Conservation (phyloP, 768 basidiomycete species). For the Mycena epipterygia region DNA sequence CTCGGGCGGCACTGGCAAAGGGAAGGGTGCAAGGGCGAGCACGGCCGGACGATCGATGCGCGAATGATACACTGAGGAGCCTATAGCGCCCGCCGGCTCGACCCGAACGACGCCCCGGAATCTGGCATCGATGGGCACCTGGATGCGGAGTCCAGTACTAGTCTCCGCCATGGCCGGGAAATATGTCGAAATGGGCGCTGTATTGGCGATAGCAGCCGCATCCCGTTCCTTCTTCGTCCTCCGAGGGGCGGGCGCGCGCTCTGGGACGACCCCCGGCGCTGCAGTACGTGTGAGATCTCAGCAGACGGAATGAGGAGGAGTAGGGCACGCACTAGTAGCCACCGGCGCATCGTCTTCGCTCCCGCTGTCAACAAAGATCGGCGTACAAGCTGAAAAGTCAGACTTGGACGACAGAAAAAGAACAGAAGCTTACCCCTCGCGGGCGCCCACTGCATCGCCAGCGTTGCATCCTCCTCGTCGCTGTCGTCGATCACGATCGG, state of each 20-base stretch:
- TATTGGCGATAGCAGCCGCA: not conserved
- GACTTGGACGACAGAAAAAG: not conserved
- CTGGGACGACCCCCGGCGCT: too few species aligned
- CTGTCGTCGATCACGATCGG: too few species aligned
- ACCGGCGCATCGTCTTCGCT: not conserved
- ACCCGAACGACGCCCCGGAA: not conserved
- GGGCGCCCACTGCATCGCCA: too few species aligned
- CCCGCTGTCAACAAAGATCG: not conserved
- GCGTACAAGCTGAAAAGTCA: not conserved
- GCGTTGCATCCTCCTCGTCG: too few species aligned
- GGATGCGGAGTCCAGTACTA: too few species aligned
- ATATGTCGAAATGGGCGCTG: not conserved
- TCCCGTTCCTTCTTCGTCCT: not conserved
- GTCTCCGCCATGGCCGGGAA: not conserved
- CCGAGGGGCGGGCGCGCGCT: too few species aligned
- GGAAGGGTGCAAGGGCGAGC: not conserved
- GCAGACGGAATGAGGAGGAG: not conserved
- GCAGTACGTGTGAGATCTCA: too few species aligned
- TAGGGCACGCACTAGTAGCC: too few species aligned
- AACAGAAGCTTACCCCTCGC: not conserved
- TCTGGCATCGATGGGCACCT: not conserved
- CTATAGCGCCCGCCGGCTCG: not conserved
- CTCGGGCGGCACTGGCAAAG: not conserved
- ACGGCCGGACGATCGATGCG: not conserved
- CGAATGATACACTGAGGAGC: not conserved